Evolutionary conservation across 2,329 filamentous ascomycete genomes (phyloP), one percentile per base, ranked within the genome.

Genomic region (Pseudogymnoascus sp.): DNA sequence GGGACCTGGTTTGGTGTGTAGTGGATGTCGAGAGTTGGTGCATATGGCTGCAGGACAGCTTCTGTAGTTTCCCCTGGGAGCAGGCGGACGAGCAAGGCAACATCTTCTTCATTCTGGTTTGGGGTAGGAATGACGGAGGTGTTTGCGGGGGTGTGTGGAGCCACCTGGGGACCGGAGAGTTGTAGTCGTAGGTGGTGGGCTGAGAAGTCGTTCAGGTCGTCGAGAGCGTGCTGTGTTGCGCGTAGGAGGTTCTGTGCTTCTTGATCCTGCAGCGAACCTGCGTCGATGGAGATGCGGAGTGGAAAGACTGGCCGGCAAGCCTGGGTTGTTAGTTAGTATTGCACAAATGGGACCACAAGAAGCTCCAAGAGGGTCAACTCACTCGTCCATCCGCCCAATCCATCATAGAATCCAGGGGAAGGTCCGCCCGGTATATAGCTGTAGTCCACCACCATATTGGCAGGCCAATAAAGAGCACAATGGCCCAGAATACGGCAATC

Each of bases 371-470:
- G 12, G 23, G 4, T 11, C 25, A 25, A 66, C 77, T 66, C 75
- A 95, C 92, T 82, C 89, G 91, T 67, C 92, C 92, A 71, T 95
- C 90, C 8, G 91, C 90, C 93, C 94, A 97, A 66, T 89, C 84
- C 68, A 89, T 84, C 94, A 99, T 99, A 62, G 87, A 83, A 72
- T 89, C 83, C 68, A 97, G 75, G 4, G 94, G 94, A 69, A 99
- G 78, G 50, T 86, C 82, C 11, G 93, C 92, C 63, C 94, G 85
- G 75, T 96, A 92, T 63, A 97, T 96, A 0, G 90, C 89, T 3
- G 94, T 99, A 0, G 94, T 97, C 74, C 86, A 87, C 86, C 91
- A 95, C 94, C 94, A 99, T 83, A 96, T 88, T 63, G 94, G 94
- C 67, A 99, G 75, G 2, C 94, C 94, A 5, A 99, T 77, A 31